Percentiles rank a stretch among this genome's conserved stretches.
These are phyloP conservation scores for Sedum album DNA, from an alignment of 164 flowering plant genomes.

Conservation along the genomic window DNA sequence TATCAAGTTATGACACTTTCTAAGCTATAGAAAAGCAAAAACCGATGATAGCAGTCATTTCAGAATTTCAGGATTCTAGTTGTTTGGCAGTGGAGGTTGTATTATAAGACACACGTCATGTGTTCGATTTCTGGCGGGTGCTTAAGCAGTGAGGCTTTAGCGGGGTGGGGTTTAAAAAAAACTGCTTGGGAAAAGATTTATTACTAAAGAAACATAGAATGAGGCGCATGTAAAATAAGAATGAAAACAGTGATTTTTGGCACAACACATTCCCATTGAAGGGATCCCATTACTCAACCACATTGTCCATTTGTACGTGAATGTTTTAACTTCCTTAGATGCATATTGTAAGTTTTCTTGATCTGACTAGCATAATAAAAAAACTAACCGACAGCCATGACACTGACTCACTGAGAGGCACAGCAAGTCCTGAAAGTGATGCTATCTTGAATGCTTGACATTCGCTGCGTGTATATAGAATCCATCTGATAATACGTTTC, in stretches of 20 bases:
- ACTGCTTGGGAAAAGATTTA: constrained; percentile 87
- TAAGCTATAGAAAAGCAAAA: constrained; percentile 11
- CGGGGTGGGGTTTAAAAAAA: no score
- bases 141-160: no score
- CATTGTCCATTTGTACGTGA: neutral
- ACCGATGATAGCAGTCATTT: constrained; percentile 94
- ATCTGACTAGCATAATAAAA: neutral
- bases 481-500: constrained; percentile 3
- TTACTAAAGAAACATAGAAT: constrained; percentile 29
- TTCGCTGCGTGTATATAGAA: constrained; percentile 44
- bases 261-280: neutral
- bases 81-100: no score
- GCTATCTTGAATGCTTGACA: constrained; percentile 98
- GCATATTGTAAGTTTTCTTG: neutral
- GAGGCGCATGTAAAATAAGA: neutral
- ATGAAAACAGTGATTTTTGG: neutral
- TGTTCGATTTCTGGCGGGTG: no score
- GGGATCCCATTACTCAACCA: neutral
- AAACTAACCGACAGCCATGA: constrained; percentile 70
- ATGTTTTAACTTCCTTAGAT: neutral
- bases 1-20: constrained; percentile 42
- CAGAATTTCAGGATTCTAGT: constrained; percentile 81
- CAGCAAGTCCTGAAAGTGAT: constrained; percentile 84
- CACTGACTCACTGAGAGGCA: constrained; percentile 94
- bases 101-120: no score